A percentile compares a stretch with the other conserved stretches of the same genome.
phyloP scores from a whole-genome alignment of 108 stramenopile genomes.

The Skeletonema costatum region DNA sequence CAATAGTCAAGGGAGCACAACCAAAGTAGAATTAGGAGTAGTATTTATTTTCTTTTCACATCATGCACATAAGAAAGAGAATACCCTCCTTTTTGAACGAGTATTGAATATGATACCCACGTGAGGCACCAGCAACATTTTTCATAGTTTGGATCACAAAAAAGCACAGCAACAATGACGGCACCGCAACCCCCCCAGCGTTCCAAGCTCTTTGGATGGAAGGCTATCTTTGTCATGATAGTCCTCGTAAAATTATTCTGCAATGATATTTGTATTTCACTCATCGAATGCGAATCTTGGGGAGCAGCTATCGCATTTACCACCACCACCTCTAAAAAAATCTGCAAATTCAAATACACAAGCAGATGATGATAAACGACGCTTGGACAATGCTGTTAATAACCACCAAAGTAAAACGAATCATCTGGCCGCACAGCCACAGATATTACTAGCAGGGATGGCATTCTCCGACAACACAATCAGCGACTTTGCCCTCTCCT shows the following conservation, averaged over 20 bases:
- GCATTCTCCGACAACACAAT: conserved; percentile 15
- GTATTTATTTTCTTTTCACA: no score
- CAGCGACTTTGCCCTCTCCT: conserved; percentile 19
- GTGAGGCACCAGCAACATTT: background rate
- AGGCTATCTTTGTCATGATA: background rate
- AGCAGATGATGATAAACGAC: background rate
- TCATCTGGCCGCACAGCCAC: background rate
- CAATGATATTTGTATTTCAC: background rate
- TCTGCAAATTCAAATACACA: background rate
- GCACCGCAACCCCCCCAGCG: background rate
- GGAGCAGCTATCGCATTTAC: background rate
- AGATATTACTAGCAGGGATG: conserved; percentile 6
- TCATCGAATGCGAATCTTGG: background rate
- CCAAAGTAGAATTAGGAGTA: no score
- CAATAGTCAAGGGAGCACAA: no score
- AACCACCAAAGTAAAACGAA: background rate
- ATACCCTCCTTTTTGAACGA: no score
- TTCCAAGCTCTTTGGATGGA: background rate
- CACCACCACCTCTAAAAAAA: background rate
- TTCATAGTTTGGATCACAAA: background rate
- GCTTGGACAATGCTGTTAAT: background rate
- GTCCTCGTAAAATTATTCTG: background rate
- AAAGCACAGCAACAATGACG: background rate
- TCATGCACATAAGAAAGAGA: no score
- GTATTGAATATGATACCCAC: no score